phyloP scores from a whole-genome alignment of 2,329 filamentous ascomycete species.

The Fusarium sarcochroum region DNA sequence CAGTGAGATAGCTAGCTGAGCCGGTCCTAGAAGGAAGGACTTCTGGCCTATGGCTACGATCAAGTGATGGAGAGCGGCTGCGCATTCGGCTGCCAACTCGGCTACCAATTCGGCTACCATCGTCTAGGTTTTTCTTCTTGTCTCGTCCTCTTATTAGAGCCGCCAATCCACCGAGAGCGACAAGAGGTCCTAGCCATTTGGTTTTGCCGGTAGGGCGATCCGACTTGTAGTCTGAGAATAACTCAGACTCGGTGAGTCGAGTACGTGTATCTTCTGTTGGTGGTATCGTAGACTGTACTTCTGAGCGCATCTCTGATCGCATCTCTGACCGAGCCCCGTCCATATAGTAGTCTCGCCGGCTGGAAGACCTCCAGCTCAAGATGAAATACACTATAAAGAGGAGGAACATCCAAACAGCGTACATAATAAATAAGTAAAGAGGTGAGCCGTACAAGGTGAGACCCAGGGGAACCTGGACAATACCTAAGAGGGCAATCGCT shows the following conservation, averaged over 20 bases:
- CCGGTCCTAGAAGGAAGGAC: slow-evolving; percentile 66
- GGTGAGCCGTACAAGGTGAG: slow-evolving; percentile 94
- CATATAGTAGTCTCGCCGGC: slow-evolving; percentile 68
- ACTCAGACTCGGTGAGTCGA: slow-evolving; percentile 58
- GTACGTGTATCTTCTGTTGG: slow-evolving; percentile 61
- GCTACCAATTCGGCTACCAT: slow-evolving; percentile 59
- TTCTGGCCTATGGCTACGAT: slow-evolving; percentile 60
- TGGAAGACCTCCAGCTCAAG: slow-evolving; percentile 77
- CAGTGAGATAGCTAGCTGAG: slow-evolving; percentile 71
- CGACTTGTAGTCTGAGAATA: slow-evolving; percentile 53
- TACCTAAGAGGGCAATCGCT: slow-evolving; percentile 81
- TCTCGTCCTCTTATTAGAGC: slow-evolving; percentile 63
- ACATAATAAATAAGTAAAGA: slow-evolving; percentile 86
- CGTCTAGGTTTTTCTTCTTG: slow-evolving; percentile 55
- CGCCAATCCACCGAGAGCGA: slow-evolving; percentile 65
- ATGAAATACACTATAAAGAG: slow-evolving; percentile 84
- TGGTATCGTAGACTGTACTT: slow-evolving; percentile 57
- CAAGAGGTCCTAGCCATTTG: slow-evolving; percentile 67
- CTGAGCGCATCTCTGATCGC: slow-evolving; percentile 64
- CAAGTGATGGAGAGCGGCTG: slow-evolving; percentile 56
- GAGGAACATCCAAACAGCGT: slow-evolving; percentile 81
- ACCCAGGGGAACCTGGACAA: slow-evolving; percentile 89
- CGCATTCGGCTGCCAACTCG: slow-evolving; percentile 57
- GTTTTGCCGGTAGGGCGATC: slow-evolving; percentile 52
- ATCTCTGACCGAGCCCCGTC: slow-evolving; percentile 70